Evolutionary conservation across 1,139 yeast species (phyloP), one percentile per base, ranked within the genome.

Genomic region (Saccharomyces pastorianus): DNA sequence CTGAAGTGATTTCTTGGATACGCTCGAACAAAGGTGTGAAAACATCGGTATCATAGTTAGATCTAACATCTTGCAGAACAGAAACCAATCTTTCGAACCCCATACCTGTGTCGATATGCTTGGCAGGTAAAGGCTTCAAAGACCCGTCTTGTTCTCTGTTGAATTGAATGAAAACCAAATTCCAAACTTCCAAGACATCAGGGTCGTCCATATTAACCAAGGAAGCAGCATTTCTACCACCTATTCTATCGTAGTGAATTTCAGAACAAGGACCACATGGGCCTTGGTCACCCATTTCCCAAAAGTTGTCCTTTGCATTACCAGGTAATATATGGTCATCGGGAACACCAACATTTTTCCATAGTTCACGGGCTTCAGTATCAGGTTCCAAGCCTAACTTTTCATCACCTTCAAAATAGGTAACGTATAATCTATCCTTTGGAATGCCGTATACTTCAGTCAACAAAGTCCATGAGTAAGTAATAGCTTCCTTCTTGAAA

Each of bases 211-310:
- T 82, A 71, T 93, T 93, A 64, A 93, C 99, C 62, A 93, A 78
- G 62, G 74, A 70, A 34, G 97, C 79, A 56, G 98, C 99, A 68
- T 93, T 91, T 76, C 99, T 83, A 55, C 97, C 97, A 59, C 99
- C 99, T 61, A 93, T 89, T 74, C 99, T 84, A 72, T 93, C 99
- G 72, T 89, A 93, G 73, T 93, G 99, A 64, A 93, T 81, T 73
- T 93, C 99, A 20, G 96, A 88, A 76, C 99, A 95, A 51, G 99
- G 99, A 59, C 99, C 99, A 77, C 99, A 93, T 49, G 99, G 99
- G 61, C 99, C 99, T 76, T 91, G 98, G 69, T 95, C 99, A 64
- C 99, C 99, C 99, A 93, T 93, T 77, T 95, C 99, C 99, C 99
- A 93, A 73, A 93, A 93, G 76, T 93, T 93, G 71, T 93, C 99